Conservation (phyloP, 2,329 filamentous ascomycete species). For the Neonectria neomacrospora region DNA sequence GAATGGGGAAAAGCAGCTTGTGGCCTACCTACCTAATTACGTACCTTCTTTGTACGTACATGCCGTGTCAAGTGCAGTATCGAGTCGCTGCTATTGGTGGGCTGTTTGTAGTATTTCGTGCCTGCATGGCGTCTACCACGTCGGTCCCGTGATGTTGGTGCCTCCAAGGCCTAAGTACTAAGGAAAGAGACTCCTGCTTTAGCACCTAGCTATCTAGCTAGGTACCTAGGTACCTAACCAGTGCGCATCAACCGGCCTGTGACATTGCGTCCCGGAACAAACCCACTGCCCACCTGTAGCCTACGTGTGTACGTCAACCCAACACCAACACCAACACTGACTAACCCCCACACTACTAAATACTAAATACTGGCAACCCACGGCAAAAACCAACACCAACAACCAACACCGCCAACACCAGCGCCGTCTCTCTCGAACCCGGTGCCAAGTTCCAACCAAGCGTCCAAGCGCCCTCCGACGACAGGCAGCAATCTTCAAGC, state of each 20-base stretch:
- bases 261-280: background rate
- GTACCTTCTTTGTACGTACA: no score
- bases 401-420: conserved; percentile 23
- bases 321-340: background rate
- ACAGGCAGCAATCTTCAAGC: background rate
- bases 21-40: no score
- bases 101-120: no score
- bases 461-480: conserved; percentile 5
- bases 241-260: background rate
- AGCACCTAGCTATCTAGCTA: no score
- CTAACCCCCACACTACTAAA: conserved; percentile 7
- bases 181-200: background rate
- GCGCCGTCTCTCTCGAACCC: conserved; percentile 7
- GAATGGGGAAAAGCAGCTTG: conserved; percentile 5
- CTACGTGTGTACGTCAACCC: background rate
- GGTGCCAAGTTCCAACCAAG: background rate
- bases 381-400: conserved; percentile 17
- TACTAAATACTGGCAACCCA: no score
- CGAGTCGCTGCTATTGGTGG: no score
- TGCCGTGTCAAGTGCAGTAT: no score
- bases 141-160: no score
- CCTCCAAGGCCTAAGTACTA: background rate
- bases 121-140: no score
- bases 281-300: background rate
- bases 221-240: background rate